Conservation (phyloP, 1,284 basidiomycete species). For the Tetrapyrgos nigripes region DNA sequence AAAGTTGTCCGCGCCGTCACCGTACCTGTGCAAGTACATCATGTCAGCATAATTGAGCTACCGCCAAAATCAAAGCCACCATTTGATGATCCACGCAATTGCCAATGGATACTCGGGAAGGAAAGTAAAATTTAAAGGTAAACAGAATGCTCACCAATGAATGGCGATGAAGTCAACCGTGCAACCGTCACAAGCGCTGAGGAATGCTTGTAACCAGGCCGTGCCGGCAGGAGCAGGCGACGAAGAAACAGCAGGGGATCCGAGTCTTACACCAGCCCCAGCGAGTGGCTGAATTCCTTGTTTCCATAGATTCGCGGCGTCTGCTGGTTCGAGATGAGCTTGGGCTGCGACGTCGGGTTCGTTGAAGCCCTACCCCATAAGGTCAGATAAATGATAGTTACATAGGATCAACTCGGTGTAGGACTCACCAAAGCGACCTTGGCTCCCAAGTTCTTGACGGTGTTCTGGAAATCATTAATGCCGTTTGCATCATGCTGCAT, state of each 20-base stretch:
- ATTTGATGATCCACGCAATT: too few relatives aligned
- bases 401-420: not conserved
- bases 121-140: not conserved
- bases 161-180: slow-evolving; percentile 14
- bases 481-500: slow-evolving; percentile 14
- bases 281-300: slow-evolving; percentile 12
- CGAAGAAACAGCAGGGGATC: slow-evolving; percentile 14
- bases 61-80: too few relatives aligned
- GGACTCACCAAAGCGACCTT: slow-evolving; percentile 11
- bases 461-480: slow-evolving; percentile 4
- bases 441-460: slow-evolving; percentile 1
- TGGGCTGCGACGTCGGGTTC: slow-evolving; percentile 14
- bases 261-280: slow-evolving; percentile 11
- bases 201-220: slow-evolving; percentile 12
- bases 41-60: too few relatives aligned
- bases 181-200: slow-evolving; percentile 14
- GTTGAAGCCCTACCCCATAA: slow-evolving; percentile 13
- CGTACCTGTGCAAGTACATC: slow-evolving; percentile 6
- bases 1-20: slow-evolving; percentile 15
- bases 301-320: slow-evolving; percentile 14
- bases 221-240: slow-evolving; percentile 6
- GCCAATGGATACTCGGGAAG: not conserved
- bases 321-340: slow-evolving; percentile 4
- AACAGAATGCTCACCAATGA: slow-evolving; percentile 10
- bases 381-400: not conserved